phyloP scores from a whole-genome alignment of 2,329 filamentous ascomycete species.

The Nannizziopsis barbatae region DNA sequence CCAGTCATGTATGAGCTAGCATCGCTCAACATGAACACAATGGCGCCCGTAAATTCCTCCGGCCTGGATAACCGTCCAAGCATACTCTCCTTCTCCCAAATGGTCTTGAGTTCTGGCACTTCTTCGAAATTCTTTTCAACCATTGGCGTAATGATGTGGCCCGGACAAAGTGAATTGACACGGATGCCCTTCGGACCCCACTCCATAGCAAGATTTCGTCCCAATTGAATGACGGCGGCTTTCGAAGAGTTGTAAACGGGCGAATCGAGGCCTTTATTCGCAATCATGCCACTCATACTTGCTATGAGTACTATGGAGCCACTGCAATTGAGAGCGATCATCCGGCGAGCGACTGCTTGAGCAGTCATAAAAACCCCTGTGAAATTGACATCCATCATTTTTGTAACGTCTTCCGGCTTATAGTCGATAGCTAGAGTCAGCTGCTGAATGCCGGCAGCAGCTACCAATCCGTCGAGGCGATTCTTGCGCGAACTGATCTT shows the following conservation, averaged over 20 bases:
- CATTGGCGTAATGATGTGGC: conserved; percentile 57
- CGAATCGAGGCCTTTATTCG: conserved; percentile 38
- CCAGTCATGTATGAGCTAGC: conserved; percentile 62
- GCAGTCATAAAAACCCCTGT: conserved; percentile 41
- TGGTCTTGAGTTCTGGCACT: conserved; percentile 45
- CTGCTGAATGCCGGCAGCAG: conserved; percentile 36
- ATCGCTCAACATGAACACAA: conserved; percentile 56
- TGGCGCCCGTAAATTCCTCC: conserved; percentile 53
- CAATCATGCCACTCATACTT: conserved; percentile 42
- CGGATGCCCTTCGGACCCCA: conserved; percentile 42
- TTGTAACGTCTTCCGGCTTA: conserved; percentile 30
- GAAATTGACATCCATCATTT: conserved; percentile 41
- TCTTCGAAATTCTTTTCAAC: conserved; percentile 66
- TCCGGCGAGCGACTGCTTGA: conserved; percentile 34
- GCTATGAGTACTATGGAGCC: conserved; percentile 42
- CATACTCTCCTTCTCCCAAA: conserved; percentile 40
- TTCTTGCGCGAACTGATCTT: conserved; percentile 10
- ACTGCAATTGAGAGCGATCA: conserved; percentile 10
- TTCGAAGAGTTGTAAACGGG: conserved; percentile 45
- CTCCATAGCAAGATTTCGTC: conserved; percentile 43
- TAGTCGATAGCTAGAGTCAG: conserved; percentile 33
- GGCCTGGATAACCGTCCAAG: conserved; percentile 44
- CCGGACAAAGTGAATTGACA: conserved; percentile 45
- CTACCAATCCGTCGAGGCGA: conserved; percentile 34
- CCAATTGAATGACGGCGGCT: conserved; percentile 43